Evolutionary conservation across 495 filamentous ascomycete species (phyloP).

Genomic region (Xylaria scruposa): DNA sequence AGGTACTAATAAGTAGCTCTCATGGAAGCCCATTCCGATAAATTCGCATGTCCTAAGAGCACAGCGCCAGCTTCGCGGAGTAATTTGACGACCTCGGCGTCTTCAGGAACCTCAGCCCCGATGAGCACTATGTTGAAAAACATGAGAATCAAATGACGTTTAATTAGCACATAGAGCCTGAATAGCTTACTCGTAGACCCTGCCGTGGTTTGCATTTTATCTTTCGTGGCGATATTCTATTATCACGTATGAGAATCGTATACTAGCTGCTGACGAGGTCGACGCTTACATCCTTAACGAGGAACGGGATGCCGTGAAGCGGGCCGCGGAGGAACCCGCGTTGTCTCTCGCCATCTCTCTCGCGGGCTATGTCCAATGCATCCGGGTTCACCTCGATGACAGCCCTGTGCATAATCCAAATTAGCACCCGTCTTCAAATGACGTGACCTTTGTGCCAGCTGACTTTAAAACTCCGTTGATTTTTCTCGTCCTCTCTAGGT

Average conservation of each 20-base stretch:
- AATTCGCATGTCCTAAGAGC: slow-evolving; percentile 70
- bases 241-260: background rate
- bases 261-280: background rate
- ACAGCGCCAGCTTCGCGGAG: slow-evolving; percentile 71
- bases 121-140: slow-evolving; percentile 54
- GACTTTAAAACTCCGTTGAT: slow-evolving; percentile 66
- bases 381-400: slow-evolving; percentile 70
- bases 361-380: slow-evolving; percentile 56
- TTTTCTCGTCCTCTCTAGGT: slow-evolving; percentile 62
- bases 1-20: slow-evolving; percentile 36
- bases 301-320: slow-evolving; percentile 75
- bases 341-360: slow-evolving; percentile 64
- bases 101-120: slow-evolving; percentile 68
- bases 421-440: slow-evolving; percentile 23
- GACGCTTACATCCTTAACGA: slow-evolving; percentile 64
- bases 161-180: background rate
- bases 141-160: slow-evolving; percentile 7
- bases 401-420: slow-evolving; percentile 46
- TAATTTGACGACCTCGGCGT: slow-evolving; percentile 65
- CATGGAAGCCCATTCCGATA: slow-evolving; percentile 72
- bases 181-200: slow-evolving; percentile 40
- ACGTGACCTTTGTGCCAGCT: slow-evolving; percentile 30
- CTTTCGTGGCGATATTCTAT: slow-evolving; percentile 43
- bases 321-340: slow-evolving; percentile 61
- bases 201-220: slow-evolving; percentile 56